phyloP scores from a whole-genome alignment of 2,329 filamentous ascomycete species.

The Cercospora zeae-maydis region DNA sequence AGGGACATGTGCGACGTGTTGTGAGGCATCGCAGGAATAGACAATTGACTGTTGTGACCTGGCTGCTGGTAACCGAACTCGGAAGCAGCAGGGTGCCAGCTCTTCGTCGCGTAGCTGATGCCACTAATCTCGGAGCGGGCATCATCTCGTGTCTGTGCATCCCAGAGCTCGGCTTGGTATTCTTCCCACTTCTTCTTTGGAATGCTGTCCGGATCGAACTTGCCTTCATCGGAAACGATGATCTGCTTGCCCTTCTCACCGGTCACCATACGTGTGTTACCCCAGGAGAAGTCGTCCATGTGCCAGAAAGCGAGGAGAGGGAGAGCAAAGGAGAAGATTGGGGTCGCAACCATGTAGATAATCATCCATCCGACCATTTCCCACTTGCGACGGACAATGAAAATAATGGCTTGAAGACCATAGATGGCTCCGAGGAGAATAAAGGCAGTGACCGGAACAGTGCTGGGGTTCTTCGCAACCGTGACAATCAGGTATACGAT shows the following conservation, averaged over 20 bases:
- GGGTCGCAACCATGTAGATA: constrained; percentile 85
- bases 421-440: constrained; percentile 93
- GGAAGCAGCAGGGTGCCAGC: constrained; percentile 52
- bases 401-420: constrained; percentile 88
- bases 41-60: constrained; percentile 58
- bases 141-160: constrained; percentile 79
- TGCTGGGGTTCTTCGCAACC: constrained; percentile 57
- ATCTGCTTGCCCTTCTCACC: constrained; percentile 91
- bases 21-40: constrained; percentile 45
- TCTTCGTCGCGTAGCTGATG: constrained; percentile 89
- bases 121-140: constrained; percentile 84
- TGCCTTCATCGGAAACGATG: constrained; percentile 93
- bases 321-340: constrained; percentile 84
- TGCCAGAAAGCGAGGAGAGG: constrained; percentile 97
- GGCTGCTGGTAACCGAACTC: constrained; percentile 61
- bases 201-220: constrained; percentile 89
- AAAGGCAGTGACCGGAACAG: constrained; percentile 80
- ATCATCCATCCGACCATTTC: constrained; percentile 99
- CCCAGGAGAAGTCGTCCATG: constrained; percentile 99
- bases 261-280: constrained; percentile 94
- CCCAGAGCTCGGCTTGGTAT: constrained; percentile 97
- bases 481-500: constrained; percentile 83
- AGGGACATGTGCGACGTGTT: constrained; percentile 69
- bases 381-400: constrained; percentile 95
- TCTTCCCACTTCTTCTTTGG: constrained; percentile 99